Evolutionary conservation across 1,284 basidiomycete species (phyloP).

Genomic region (Pyrrhoderma lamaoense): DNA sequence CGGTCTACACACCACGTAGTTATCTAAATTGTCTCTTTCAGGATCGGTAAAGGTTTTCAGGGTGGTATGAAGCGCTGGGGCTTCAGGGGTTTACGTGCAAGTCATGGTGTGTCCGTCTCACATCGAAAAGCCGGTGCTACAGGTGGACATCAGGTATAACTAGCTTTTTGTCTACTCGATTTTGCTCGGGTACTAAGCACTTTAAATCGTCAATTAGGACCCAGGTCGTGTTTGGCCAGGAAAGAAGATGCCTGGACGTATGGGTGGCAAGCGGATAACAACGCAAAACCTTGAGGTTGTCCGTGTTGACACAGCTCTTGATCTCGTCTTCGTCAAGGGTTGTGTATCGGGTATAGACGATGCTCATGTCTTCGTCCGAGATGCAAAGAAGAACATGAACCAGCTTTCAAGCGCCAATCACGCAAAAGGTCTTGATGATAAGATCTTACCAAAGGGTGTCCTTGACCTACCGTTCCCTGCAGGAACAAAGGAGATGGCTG

Average conservation of each 20-base stretch:
- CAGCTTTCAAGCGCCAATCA: constrained; percentile 57
- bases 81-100: constrained; percentile 86
- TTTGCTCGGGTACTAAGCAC: constrained; percentile 5
- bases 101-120: constrained; percentile 94
- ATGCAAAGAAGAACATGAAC: constrained; percentile 80
- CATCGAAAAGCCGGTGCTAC: constrained; percentile 93
- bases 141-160: constrained; percentile 84
- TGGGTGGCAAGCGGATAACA: constrained; percentile 82
- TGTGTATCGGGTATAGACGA: constrained; percentile 71
- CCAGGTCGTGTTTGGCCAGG: constrained; percentile 93
- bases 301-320: constrained; percentile 78
- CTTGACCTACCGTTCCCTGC: constrained; percentile 87
- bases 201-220: constrained; percentile 47
- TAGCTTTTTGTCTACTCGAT: background rate
- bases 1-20: constrained; percentile 6
- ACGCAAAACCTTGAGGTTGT: constrained; percentile 87
- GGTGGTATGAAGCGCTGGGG: constrained; percentile 97
- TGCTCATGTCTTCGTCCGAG: constrained; percentile 66
- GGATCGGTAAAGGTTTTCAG: constrained; percentile 95
- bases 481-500: constrained; percentile 75
- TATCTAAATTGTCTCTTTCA: constrained; percentile 28
- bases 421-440: constrained; percentile 70
- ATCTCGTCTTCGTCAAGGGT: constrained; percentile 82
- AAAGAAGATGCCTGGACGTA: constrained; percentile 96
- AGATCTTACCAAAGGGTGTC: constrained; percentile 80